phyloP scores from a whole-genome alignment of 2,329 filamentous ascomycete genomes.

The Xylariomycetidae sp. region DNA sequence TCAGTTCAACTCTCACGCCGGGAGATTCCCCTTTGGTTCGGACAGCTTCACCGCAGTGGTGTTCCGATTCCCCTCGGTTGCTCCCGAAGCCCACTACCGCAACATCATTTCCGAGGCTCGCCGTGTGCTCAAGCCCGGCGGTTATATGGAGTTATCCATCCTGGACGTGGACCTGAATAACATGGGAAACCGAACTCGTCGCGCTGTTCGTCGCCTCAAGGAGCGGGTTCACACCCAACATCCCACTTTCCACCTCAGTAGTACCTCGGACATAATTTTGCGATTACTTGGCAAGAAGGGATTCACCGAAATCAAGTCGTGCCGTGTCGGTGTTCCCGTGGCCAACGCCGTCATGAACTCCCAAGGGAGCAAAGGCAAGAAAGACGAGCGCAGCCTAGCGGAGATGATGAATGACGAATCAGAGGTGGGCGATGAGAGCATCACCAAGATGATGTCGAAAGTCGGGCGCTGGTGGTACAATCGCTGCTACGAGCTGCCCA shows the following conservation, averaged over 20 bases:
- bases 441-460: slow-evolving; percentile 85
- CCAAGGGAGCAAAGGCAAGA: slow-evolving; percentile 25
- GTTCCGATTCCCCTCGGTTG: slow-evolving; percentile 68
- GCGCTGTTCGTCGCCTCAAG: slow-evolving; percentile 64
- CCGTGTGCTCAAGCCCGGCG: slow-evolving; percentile 70
- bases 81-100: slow-evolving; percentile 61
- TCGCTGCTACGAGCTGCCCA: slow-evolving; percentile 76
- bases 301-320: slow-evolving; percentile 67
- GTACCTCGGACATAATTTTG: slow-evolving; percentile 55
- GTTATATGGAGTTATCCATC: slow-evolving; percentile 72
- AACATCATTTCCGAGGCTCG: slow-evolving; percentile 70
- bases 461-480: slow-evolving; percentile 97
- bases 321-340: slow-evolving; percentile 71
- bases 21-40: slow-evolving; percentile 68
- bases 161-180: slow-evolving; percentile 77
- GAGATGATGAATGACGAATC: slow-evolving; percentile 69
- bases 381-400: slow-evolving; percentile 52
- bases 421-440: slow-evolving; percentile 71
- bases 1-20: slow-evolving; percentile 54
- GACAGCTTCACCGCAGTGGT: slow-evolving; percentile 73
- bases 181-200: slow-evolving; percentile 67
- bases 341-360: slow-evolving; percentile 43
- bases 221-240: slow-evolving; percentile 59
- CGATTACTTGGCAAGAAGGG: slow-evolving; percentile 62
- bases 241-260: slow-evolving; percentile 53